Conservation (phyloP, 2,329 filamentous ascomycete genomes). For the Lanzia echinophila region DNA sequence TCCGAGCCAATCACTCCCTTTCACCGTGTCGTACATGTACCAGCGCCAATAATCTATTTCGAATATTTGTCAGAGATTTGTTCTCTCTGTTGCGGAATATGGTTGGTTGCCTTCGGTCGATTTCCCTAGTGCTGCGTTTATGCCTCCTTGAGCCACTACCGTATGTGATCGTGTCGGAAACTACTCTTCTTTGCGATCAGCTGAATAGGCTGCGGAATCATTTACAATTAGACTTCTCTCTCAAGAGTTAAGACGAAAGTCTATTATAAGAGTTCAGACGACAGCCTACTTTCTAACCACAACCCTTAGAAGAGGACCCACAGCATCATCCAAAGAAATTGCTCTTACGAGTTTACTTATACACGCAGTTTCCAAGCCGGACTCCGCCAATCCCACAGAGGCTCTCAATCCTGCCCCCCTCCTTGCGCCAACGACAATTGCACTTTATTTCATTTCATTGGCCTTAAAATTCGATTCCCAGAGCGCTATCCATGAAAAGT, state of each 20-base stretch:
- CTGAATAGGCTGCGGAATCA: background rate
- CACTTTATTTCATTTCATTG: background rate
- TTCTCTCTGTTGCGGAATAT: background rate
- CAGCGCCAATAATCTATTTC: conserved; percentile 49
- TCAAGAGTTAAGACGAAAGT: no score
- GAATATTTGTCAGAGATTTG: no score
- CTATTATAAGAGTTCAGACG: no score
- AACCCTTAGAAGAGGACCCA: no score
- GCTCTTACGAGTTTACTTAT: conserved; percentile 44
- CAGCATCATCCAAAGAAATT: no score
- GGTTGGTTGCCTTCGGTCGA: conserved; percentile 33
- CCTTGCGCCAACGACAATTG: conserved; percentile 64
- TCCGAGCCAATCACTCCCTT: conserved; percentile 52
- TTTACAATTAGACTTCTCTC: no score
- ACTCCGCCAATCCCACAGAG: conserved; percentile 79
- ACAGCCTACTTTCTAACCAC: no score
- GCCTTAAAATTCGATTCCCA: background rate
- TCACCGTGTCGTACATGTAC: conserved; percentile 55
- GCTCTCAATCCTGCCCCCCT: conserved; percentile 76
- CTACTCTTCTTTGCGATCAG: background rate
- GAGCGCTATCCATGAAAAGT: background rate
- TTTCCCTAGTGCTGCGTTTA: conserved; percentile 84
- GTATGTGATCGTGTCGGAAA: conserved; percentile 84
- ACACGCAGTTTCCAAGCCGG: conserved; percentile 83
- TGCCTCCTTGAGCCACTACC: conserved; percentile 74